Evolutionary conservation across 805 yeast species (phyloP).

Genomic region (Tetrapisispora fleetii): DNA sequence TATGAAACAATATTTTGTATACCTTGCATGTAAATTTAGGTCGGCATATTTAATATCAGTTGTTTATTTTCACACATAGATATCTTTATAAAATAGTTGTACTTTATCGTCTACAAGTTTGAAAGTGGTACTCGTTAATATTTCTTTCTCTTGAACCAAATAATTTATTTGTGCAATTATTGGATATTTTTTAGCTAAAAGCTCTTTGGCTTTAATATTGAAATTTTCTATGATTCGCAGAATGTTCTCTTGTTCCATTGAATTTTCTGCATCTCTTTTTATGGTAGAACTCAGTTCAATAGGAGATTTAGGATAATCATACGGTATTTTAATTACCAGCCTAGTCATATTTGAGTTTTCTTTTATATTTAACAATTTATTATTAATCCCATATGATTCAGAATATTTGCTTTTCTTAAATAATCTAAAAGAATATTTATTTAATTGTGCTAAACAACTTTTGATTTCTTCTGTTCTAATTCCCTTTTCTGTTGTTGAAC

Average conservation of each 20-base stretch:
- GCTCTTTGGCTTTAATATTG: slow-evolving; percentile 13
- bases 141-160: slow-evolving; percentile 12
- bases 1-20: no score
- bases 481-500: not conserved
- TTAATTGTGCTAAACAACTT: slow-evolving; percentile 12
- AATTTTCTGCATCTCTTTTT: slow-evolving; percentile 2
- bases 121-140: slow-evolving; percentile 9
- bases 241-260: not conserved
- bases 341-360: slow-evolving; percentile 6
- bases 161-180: slow-evolving; percentile 20
- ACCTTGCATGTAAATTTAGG: no score
- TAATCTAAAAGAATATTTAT: slow-evolving; percentile 12
- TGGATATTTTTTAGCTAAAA: slow-evolving; percentile 8
- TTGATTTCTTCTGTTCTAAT: slow-evolving; percentile 12
- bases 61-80: not conserved
- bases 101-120: slow-evolving; percentile 10
- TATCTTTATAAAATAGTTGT: slow-evolving; percentile 9
- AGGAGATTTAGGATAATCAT: slow-evolving; percentile 19
- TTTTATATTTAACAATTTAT: slow-evolving; percentile 3
- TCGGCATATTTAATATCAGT: no score
- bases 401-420: slow-evolving; percentile 15
- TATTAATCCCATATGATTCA: slow-evolving; percentile 15
- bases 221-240: slow-evolving; percentile 14
- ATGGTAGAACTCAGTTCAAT: slow-evolving; percentile 8
- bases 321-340: slow-evolving; percentile 14